Evolutionary conservation across 2,329 filamentous ascomycete species (phyloP), one percentile per base, ranked within the genome.

Genomic region (Pyrenophora graminea): DNA sequence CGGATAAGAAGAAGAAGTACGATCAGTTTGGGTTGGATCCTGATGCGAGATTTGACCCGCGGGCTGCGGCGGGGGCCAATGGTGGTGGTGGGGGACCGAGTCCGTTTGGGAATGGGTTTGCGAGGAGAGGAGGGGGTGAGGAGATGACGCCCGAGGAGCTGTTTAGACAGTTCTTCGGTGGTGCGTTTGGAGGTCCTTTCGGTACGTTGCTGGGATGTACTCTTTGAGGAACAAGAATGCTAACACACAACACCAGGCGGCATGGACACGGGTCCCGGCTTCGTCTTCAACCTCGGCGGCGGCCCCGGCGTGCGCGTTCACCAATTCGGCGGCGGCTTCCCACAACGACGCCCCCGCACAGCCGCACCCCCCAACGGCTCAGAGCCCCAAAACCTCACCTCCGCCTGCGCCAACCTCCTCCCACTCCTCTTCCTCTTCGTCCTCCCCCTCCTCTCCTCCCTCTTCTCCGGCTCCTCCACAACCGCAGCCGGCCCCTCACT

Each of bases 111-210:
- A 50, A 56, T 30, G 41, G 56, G 21, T 88, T 88, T 36, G 82
- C 58, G 31, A 81, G 33, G 80, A 32, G 80, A 75, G 80, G 83
- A 73, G 80, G 82, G 82, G 34, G 18, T 48, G 91, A 95, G 48
- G 91, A 97, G 71, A 90, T 99, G 64, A 96, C 89, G 47, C 92
- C 94, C 0, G 94, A 99, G 74, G 94, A 99, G 75, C 84, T 99
- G 80, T 99, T 99, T 77, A 87, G 93, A 70, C 85, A 93, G 58
- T 99, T 99, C 82, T 99, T 99, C 78, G 90, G 90, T 40, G 91
- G 89, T 36, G 87, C 84, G 10, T 72, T 72, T 40, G 85, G 88
- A 51, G 85, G 85, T 45, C 82, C 83, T 13, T 86, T 90, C 68
- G 88, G 88, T 77, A 83, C 76, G 73, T 69, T 10, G 49, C 9